Percentiles rank a stretch among this genome's conserved stretches.
Evolutionary conservation across 106 monocot species (phyloP).

Genomic region (Dioscorea dumetorum): DNA sequence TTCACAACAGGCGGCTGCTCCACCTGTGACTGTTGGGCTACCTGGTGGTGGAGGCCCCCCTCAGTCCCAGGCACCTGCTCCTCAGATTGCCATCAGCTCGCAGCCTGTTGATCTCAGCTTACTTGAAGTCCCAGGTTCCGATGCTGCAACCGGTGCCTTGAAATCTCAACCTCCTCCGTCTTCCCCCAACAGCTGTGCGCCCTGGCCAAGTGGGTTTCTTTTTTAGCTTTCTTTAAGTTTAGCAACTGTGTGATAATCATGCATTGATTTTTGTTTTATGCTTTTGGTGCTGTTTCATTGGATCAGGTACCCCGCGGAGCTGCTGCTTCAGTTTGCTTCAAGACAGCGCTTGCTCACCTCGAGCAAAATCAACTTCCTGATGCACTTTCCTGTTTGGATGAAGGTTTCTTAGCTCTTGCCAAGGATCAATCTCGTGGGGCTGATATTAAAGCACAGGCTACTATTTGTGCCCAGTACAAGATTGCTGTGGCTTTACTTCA

Average conservation of each 20-base stretch:
- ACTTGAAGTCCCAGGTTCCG: conserved; percentile 63
- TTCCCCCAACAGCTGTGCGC: conserved; percentile 64
- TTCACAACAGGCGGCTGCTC: conserved; percentile 24
- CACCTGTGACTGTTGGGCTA: conserved; percentile 48
- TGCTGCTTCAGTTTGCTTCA: conserved; percentile 81
- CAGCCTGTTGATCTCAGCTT: conserved; percentile 87
- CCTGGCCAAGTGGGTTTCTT: conserved; percentile 67
- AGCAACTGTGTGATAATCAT: not conserved
- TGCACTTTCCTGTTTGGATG: conserved; percentile 96
- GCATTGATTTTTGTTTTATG: not conserved
- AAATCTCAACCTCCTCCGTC: conserved; percentile 20
- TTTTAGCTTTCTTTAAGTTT: too few relatives aligned
- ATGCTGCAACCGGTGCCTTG: conserved; percentile 2
- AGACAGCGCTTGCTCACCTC: conserved; percentile 82
- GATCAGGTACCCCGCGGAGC: conserved; percentile 90
- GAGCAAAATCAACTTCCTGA: conserved; percentile 97
- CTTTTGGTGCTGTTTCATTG: conserved; percentile 1
- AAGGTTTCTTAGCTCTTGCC: conserved; percentile 93
- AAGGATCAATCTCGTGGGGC: conserved; percentile 88
- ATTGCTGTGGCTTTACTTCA: conserved; percentile 88
- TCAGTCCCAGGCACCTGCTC: conserved; percentile 32
- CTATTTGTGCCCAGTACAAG: conserved; percentile 98
- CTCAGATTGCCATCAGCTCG: conserved; percentile 28
- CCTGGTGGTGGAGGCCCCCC: conserved; percentile 81
- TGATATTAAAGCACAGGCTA: conserved; percentile 95